Evolutionary conservation across 192 early-diverging fungal genomes (phyloP).

Genomic region (Borealophlyctis nickersoniae): DNA sequence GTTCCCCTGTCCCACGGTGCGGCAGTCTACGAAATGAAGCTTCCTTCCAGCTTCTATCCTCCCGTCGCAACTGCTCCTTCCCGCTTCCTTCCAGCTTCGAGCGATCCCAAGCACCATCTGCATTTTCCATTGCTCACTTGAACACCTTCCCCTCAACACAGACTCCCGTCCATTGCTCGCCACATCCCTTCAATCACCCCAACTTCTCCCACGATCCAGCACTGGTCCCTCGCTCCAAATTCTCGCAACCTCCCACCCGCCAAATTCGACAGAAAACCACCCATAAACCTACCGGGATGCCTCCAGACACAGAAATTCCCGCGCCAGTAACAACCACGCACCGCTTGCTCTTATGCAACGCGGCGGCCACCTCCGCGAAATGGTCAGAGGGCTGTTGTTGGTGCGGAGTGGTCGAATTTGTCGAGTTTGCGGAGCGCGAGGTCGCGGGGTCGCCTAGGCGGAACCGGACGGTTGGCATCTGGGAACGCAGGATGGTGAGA

Average conservation of each 20-base stretch:
- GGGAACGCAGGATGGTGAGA: too few relatives aligned
- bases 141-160: too few relatives aligned
- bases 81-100: too few relatives aligned
- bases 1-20: background rate
- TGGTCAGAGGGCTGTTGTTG: slow-evolving; percentile 2
- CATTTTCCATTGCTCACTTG: too few relatives aligned
- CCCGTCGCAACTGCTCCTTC: too few relatives aligned
- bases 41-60: too few relatives aligned
- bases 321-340: slow-evolving; percentile 77
- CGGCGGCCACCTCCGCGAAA: slow-evolving; percentile 22
- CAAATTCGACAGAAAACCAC: background rate
- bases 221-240: too few relatives aligned
- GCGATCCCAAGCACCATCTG: too few relatives aligned
- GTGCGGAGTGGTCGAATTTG: background rate
- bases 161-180: too few relatives aligned
- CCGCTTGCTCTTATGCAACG: slow-evolving; percentile 27
- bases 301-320: slow-evolving; percentile 85
- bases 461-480: background rate
- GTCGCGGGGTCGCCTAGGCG: background rate
- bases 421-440: background rate
- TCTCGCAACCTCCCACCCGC: too few relatives aligned
- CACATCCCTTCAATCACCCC: background rate
- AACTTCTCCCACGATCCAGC: too few relatives aligned
- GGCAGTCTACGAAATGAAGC: background rate
- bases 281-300: slow-evolving; percentile 62